Conservation (phyloP, 176 grass and related monocot species). For the Zoysia pacifica region DNA sequence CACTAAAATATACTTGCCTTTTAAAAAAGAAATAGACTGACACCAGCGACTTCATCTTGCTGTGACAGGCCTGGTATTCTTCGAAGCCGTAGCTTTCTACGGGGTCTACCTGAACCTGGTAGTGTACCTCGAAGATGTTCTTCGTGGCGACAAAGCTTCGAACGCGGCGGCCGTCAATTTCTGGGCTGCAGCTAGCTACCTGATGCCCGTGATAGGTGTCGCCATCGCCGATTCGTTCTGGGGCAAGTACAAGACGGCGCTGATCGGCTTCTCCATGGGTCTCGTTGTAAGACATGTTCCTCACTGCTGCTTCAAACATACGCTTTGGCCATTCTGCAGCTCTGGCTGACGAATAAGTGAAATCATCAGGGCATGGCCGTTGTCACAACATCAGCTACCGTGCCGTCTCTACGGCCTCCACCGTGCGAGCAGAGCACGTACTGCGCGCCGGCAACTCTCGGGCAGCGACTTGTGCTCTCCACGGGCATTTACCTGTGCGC, state of each 20-base stretch:
- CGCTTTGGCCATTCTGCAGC: background rate
- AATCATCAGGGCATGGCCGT: constrained; percentile 24
- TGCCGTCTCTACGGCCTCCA: constrained; percentile 38
- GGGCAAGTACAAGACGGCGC: constrained; percentile 62
- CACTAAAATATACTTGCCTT: background rate
- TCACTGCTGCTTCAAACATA: background rate
- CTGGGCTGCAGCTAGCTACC: constrained; percentile 59
- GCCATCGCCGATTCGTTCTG: constrained; percentile 59
- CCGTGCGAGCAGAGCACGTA: constrained; percentile 16
- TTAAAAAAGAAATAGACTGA: background rate
- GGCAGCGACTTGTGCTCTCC: constrained; percentile 45
- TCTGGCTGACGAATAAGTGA: constrained; percentile 12
- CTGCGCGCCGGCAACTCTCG: constrained; percentile 41
- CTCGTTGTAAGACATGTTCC: constrained; percentile 43
- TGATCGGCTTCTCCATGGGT: constrained; percentile 42
- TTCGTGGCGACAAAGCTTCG: constrained; percentile 60
- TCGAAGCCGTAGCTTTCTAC: constrained; percentile 58
- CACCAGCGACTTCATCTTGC: background rate
- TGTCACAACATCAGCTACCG: constrained; percentile 23
- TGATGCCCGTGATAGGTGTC: constrained; percentile 59
- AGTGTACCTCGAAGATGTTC: constrained; percentile 68
- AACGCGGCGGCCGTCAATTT: constrained; percentile 59
- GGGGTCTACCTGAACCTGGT: constrained; percentile 62
- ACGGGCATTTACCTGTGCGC: constrained; percentile 48
- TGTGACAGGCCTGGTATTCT: constrained; percentile 59